Evolutionary conservation across 345 rosid genomes (phyloP).

Genomic region (Eucalyptus victrix): DNA sequence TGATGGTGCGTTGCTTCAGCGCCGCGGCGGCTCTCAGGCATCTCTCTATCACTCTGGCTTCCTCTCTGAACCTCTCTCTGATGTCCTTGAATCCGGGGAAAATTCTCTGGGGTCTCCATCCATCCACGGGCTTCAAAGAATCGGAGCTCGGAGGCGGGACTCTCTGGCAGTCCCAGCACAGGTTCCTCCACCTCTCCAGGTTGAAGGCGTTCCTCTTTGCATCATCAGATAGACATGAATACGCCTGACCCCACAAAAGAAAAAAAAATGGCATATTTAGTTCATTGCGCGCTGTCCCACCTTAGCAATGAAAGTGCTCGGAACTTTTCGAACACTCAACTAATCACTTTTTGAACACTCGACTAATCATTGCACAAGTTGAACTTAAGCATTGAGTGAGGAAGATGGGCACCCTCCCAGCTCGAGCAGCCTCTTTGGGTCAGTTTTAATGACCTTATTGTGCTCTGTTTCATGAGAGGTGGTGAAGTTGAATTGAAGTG

Average conservation of each 20-base stretch:
- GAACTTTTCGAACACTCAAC: neutral
- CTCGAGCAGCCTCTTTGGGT: neutral
- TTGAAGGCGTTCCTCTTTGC: constrained; percentile 53
- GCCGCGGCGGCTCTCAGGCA: constrained; percentile 42
- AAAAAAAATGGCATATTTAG: neutral
- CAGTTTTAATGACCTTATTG: neutral
- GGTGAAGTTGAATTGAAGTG: neutral
- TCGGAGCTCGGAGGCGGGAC: constrained; percentile 10
- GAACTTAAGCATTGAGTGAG: neutral
- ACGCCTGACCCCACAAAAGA: constrained; percentile 38
- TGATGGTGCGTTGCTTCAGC: constrained; percentile 4
- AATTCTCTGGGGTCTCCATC: constrained; percentile 4
- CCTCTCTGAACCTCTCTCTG: constrained; percentile 62
- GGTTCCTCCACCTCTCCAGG: constrained; percentile 31
- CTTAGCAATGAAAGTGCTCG: too few relatives aligned
- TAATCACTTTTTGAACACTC: neutral
- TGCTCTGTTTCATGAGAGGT: neutral
- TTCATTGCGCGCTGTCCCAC: neutral
- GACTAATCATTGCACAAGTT: neutral
- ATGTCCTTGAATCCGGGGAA: constrained; percentile 25
- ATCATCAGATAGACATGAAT: constrained; percentile 49
- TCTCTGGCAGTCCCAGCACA: constrained; percentile 47
- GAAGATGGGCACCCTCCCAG: neutral
- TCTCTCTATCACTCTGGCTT: constrained; percentile 66
- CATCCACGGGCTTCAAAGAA: neutral